These are phyloP conservation scores for Pluteus cervinus DNA, from an alignment of 768 basidiomycete genomes.

Conservation along the genomic window DNA sequence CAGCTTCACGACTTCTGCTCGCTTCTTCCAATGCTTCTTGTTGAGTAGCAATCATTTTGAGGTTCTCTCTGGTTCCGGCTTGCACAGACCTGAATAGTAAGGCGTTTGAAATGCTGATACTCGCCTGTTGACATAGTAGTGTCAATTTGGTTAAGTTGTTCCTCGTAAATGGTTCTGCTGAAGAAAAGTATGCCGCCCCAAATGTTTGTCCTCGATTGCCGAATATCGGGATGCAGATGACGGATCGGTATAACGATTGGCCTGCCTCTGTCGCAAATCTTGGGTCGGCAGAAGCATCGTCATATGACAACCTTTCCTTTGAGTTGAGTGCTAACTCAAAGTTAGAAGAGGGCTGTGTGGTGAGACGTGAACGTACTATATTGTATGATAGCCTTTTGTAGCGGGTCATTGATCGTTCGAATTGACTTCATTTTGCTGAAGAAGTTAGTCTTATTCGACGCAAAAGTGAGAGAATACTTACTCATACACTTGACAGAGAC, in stretches of 20 bases:
- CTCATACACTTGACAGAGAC: slow-evolving; percentile 64
- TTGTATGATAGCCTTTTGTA: slow-evolving; percentile 63
- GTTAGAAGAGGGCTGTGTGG: background rate
- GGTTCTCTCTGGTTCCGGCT: slow-evolving; percentile 64
- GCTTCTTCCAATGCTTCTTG: slow-evolving; percentile 65
- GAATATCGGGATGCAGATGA: slow-evolving; percentile 66
- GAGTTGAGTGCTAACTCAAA: slow-evolving; percentile 49
- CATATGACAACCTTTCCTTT: slow-evolving; percentile 53
- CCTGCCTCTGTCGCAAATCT: slow-evolving; percentile 65
- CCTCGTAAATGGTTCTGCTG: slow-evolving; percentile 57
- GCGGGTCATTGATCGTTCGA: slow-evolving; percentile 50
- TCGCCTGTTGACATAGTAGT: slow-evolving; percentile 67
- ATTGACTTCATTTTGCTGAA: slow-evolving; percentile 55
- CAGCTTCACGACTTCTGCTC: slow-evolving; percentile 64
- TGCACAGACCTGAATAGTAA: slow-evolving; percentile 72
- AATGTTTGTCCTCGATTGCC: slow-evolving; percentile 74
- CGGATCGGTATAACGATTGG: slow-evolving; percentile 53
- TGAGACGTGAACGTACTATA: slow-evolving; percentile 39
- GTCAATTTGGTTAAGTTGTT: slow-evolving; percentile 57
- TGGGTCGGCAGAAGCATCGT: slow-evolving; percentile 58
- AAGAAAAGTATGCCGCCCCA: slow-evolving; percentile 62
- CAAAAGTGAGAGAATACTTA: slow-evolving; percentile 24
- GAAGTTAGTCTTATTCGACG: slow-evolving; percentile 3
- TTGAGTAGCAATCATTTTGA: slow-evolving; percentile 74
- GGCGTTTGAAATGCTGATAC: slow-evolving; percentile 70